phyloP scores from a whole-genome alignment of 2,329 filamentous ascomycete species.

The Didymella lethalis region DNA sequence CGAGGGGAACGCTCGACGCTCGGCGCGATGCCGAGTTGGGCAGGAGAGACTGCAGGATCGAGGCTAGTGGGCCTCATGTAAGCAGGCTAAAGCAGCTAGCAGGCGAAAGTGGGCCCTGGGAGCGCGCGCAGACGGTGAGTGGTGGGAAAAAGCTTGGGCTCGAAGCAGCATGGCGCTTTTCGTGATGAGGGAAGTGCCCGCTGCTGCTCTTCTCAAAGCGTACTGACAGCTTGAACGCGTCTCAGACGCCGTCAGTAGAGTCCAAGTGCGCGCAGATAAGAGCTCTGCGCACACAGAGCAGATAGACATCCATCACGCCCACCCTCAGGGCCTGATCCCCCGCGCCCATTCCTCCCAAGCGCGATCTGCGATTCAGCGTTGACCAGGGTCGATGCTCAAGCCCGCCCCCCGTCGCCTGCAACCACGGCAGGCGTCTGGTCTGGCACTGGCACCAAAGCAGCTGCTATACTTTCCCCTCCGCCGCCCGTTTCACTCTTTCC shows the following conservation, averaged over 20 bases:
- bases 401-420: slow-evolving; percentile 23
- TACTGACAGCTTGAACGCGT: slow-evolving; percentile 24
- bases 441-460: slow-evolving; percentile 31
- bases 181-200: slow-evolving; percentile 24
- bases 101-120: slow-evolving; percentile 4
- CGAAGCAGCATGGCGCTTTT: slow-evolving; percentile 19
- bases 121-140: slow-evolving; percentile 3
- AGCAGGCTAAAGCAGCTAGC: slow-evolving; percentile 7
- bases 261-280: background rate
- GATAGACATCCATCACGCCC: background rate
- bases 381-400: slow-evolving; percentile 24
- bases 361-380: slow-evolving; percentile 21
- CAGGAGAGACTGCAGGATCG: slow-evolving; percentile 21
- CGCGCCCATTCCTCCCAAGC: slow-evolving; percentile 11
- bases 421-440: slow-evolving; percentile 23
- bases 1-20: slow-evolving; percentile 1
- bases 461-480: slow-evolving; percentile 44
- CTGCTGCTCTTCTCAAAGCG: slow-evolving; percentile 25
- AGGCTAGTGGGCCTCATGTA: slow-evolving; percentile 16
- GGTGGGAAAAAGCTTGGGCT: slow-evolving; percentile 17
- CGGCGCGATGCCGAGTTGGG: slow-evolving; percentile 17
- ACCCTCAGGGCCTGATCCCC: background rate
- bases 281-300: background rate
- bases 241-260: slow-evolving; percentile 8
- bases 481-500: slow-evolving; percentile 51